Percentiles rank a stretch among this genome's conserved stretches.
Evolutionary conservation across 305 asterid genomes (phyloP).

Genomic region (Salvia sclarea): DNA sequence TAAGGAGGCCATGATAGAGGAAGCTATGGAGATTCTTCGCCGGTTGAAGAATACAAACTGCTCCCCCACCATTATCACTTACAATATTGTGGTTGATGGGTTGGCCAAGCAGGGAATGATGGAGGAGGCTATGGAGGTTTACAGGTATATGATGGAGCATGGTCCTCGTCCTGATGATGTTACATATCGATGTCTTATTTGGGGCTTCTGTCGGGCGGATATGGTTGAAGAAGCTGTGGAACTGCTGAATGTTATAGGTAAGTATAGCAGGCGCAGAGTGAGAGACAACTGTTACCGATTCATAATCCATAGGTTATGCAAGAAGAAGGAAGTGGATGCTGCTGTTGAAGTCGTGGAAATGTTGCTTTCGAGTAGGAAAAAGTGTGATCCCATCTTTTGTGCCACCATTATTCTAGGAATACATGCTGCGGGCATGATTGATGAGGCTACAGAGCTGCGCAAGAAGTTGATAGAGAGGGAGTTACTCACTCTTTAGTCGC

Average conservation of each 20-base stretch:
- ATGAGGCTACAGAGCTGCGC: constrained; percentile 59
- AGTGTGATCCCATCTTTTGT: constrained; percentile 38
- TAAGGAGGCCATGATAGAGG: constrained; percentile 63
- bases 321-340: constrained; percentile 53
- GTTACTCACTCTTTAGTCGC: constrained; percentile 26
- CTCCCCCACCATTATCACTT: constrained; percentile 65
- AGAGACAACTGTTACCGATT: constrained; percentile 77
- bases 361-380: constrained; percentile 50
- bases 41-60: constrained; percentile 42
- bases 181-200: constrained; percentile 71
- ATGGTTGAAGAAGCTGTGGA: constrained; percentile 71
- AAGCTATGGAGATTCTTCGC: constrained; percentile 57
- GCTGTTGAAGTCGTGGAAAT: constrained; percentile 65
- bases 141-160: constrained; percentile 51
- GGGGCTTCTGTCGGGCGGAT: constrained; percentile 85
- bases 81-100: constrained; percentile 77
- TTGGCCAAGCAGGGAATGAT: constrained; percentile 68
- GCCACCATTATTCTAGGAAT: constrained; percentile 54
- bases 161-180: constrained; percentile 74
- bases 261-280: constrained; percentile 38
- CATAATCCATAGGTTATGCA: constrained; percentile 63
- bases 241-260: constrained; percentile 56
- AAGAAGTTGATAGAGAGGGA: constrained; percentile 53
- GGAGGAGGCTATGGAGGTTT: constrained; percentile 70
- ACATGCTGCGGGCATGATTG: constrained; percentile 65